Percentiles rank a stretch among this genome's conserved stretches.
Evolutionary conservation across 108 stramenopile species (phyloP).

Genomic region (Cyclotella kingstonii): DNA sequence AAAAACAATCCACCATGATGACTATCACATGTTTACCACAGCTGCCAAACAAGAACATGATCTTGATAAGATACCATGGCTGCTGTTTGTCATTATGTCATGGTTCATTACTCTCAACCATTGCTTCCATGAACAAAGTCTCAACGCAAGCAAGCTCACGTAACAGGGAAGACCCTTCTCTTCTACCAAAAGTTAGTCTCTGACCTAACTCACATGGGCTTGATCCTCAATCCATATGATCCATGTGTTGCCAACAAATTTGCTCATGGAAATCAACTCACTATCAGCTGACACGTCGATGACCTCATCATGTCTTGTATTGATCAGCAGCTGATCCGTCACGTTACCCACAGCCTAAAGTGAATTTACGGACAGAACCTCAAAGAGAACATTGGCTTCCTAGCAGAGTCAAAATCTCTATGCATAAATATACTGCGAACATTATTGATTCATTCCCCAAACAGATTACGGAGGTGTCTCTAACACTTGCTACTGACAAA

Average conservation of each 20-base stretch:
- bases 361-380: background rate
- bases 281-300: slow-evolving; percentile 10
- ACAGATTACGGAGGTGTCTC: background rate
- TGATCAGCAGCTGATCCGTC: background rate
- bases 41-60: too few relatives aligned
- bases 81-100: too few relatives aligned
- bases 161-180: too few relatives aligned
- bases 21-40: too few relatives aligned
- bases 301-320: slow-evolving; percentile 4
- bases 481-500: slow-evolving; percentile 1
- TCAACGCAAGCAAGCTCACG: too few relatives aligned
- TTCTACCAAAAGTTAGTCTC: background rate
- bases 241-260: slow-evolving; percentile 6
- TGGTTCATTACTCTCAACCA: too few relatives aligned
- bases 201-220: background rate
- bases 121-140: too few relatives aligned
- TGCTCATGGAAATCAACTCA: background rate
- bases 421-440: background rate
- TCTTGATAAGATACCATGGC: too few relatives aligned
- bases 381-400: background rate
- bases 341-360: background rate
- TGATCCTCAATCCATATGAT: slow-evolving; percentile 4
- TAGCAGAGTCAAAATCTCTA: background rate
- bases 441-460: slow-evolving; percentile 2
- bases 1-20: too few relatives aligned